Conservation (phyloP, 2,329 filamentous ascomycete genomes). For the Periconia digitata region DNA sequence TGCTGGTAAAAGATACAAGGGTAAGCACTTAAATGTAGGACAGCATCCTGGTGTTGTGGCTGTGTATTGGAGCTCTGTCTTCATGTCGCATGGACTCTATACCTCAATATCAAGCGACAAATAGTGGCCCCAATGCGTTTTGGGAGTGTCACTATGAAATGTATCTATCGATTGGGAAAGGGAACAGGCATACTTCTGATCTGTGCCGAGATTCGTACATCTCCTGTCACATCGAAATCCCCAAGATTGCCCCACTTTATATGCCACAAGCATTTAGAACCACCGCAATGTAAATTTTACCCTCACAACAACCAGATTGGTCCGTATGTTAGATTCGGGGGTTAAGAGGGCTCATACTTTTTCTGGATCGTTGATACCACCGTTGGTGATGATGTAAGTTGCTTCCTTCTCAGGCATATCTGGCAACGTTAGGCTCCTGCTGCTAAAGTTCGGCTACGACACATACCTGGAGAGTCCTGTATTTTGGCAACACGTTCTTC, state of each 20-base stretch:
- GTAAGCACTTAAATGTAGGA: no score
- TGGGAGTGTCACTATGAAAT: no score
- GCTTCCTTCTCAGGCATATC: conserved; percentile 70
- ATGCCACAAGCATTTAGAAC: neutral
- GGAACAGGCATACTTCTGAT: conserved; percentile 6
- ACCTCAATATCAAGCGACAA: no score
- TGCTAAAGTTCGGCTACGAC: neutral
- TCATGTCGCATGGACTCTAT: no score
- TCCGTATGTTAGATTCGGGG: neutral
- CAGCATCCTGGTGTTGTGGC: no score
- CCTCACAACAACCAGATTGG: neutral
- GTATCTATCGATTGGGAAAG: no score
- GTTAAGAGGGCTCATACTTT: conserved; percentile 49
- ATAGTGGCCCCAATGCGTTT: no score
- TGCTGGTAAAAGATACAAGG: no score
- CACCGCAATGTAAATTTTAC: neutral
- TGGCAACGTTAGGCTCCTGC: conserved; percentile 34
- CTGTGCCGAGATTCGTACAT: neutral
- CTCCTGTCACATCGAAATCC: neutral
- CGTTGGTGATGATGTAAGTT: conserved; percentile 70
- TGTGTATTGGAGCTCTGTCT: no score
- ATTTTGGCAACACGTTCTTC: conserved; percentile 72
- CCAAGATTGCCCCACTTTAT: neutral
- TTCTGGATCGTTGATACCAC: conserved; percentile 68
- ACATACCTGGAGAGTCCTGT: conserved; percentile 64